Evolutionary conservation across 2,329 filamentous ascomycete genomes (phyloP).

Genomic region (Hymenoscyphus fructigenus): DNA sequence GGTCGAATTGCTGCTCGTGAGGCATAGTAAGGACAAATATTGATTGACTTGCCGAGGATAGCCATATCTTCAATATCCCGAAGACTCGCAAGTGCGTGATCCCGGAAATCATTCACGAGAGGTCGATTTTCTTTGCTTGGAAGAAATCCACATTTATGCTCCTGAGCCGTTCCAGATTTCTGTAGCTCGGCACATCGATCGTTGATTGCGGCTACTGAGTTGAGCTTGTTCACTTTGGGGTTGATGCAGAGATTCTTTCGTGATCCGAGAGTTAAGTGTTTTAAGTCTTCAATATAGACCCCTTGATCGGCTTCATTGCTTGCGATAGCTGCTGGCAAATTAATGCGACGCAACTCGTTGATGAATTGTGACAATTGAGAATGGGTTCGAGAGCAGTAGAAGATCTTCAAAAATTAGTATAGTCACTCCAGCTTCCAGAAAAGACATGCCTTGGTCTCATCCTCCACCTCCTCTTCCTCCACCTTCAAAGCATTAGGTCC

Average conservation of each 20-base stretch:
- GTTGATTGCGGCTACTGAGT: slow-evolving; percentile 78
- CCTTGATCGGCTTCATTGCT: slow-evolving; percentile 35
- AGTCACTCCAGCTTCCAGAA: neutral
- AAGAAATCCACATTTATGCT: slow-evolving; percentile 72
- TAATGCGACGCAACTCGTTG: slow-evolving; percentile 62
- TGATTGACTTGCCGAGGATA: slow-evolving; percentile 71
- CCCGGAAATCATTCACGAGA: slow-evolving; percentile 77
- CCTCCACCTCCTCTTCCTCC: slow-evolving; percentile 49
- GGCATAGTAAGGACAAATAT: slow-evolving; percentile 95
- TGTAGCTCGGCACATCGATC: slow-evolving; percentile 91
- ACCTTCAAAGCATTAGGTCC: slow-evolving; percentile 37
- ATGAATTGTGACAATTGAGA: slow-evolving; percentile 72
- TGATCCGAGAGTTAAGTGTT: slow-evolving; percentile 67
- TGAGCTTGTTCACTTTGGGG: slow-evolving; percentile 70
- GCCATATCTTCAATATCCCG: slow-evolving; percentile 93
- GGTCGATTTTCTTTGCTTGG: slow-evolving; percentile 74
- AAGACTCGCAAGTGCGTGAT: slow-evolving; percentile 78
- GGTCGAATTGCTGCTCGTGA: slow-evolving; percentile 78
- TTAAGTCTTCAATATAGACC: slow-evolving; percentile 53
- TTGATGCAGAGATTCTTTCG: slow-evolving; percentile 83
- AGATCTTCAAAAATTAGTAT: slow-evolving; percentile 46
- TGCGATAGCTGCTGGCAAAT: slow-evolving; percentile 58
- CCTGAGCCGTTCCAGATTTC: slow-evolving; percentile 60
- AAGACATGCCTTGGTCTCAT: slow-evolving; percentile 53
- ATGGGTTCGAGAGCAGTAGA: slow-evolving; percentile 72